Evolutionary conservation across 108 stramenopile species (phyloP).

Genomic region (Nitzschia inconspicua): DNA sequence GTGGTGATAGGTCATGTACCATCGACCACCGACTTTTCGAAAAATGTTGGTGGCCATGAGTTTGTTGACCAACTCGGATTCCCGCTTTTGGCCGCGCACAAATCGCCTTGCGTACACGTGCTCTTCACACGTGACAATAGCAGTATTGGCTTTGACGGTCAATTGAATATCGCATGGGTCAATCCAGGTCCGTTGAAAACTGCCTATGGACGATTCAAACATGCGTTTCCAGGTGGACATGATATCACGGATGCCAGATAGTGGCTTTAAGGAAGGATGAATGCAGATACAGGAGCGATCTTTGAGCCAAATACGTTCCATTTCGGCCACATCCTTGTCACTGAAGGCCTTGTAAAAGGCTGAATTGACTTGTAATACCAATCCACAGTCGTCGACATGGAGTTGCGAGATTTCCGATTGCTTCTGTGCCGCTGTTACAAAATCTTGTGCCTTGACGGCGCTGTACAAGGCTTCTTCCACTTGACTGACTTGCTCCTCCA

Average conservation of each 20-base stretch:
- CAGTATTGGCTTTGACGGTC: conserved; percentile 65
- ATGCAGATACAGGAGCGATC: conserved; percentile 68
- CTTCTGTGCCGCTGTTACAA: conserved; percentile 38
- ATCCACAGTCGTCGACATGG: conserved; percentile 81
- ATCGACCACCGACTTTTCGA: conserved; percentile 69
- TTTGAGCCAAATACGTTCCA: conserved; percentile 73
- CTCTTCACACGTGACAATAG: conserved; percentile 81
- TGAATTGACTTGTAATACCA: conserved; percentile 71
- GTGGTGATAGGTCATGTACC: conserved; percentile 83
- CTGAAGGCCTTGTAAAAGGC: conserved; percentile 79
- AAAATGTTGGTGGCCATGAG: conserved; percentile 80
- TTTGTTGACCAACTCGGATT: conserved; percentile 65
- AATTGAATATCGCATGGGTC: conserved; percentile 71
- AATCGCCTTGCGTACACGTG: conserved; percentile 65
- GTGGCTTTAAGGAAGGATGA: conserved; percentile 67
- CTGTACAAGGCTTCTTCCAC: conserved; percentile 43
- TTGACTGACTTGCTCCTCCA: conserved; percentile 35
- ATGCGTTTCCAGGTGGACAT: conserved; percentile 65
- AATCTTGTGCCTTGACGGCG: conserved; percentile 43
- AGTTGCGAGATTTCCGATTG: conserved; percentile 56
- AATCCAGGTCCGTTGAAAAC: conserved; percentile 58
- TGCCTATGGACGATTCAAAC: conserved; percentile 52
- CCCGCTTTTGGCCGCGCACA: conserved; percentile 41
- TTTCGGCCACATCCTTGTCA: conserved; percentile 50
- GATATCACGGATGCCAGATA: conserved; percentile 55